Base-by-base conservation (phyloP, 495 filamentous ascomycete species). In the Daldinia grandis region DNA sequence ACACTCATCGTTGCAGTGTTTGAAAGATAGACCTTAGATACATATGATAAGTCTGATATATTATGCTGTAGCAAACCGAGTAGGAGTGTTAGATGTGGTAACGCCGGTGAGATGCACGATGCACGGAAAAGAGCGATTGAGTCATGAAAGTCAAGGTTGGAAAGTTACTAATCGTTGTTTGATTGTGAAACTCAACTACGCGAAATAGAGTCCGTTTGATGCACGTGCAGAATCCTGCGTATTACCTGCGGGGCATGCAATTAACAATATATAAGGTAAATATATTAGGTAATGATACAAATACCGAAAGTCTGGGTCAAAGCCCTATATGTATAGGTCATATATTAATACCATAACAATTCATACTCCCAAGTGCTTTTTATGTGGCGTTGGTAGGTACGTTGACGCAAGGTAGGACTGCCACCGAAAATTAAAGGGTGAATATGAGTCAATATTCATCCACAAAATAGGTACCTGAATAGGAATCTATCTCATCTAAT, bases 1-100 rank as follows among this genome's bases (percentile, higher is more conserved):
- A 35, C 15, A 10, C 12, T n/a, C 67, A 71, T 66, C 30, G 27
- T 62, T 33, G 15, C 9, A 49, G 14, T 12, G 27, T 14, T 38
- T 21, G 25, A 24, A 53, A 40, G 31, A 53, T 30, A 50, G 17
- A 47, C 17, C 3, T 19, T 47, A 24, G 8, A 47, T 15, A 40
- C 1, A 40, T n/a, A n/a, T n/a, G n/a, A n/a, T 40, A 17, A 17
- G 38, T 17, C 14, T 40, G 0, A 40, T 40, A n/a, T 40, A 3
- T 7, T 40, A 15, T 40, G 5, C 0, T 40, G 3, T 40, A 40
- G 37, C n/a, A n/a, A n/a, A 14, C 15, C 0, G 4, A 40, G 37
- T 40, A 6, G 5, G 37, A 40, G 38, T 17, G 17, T 40, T 4
- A 15, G 4, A 40, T 40, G 6, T 40, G 38, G 14, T 15, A 40